Evolutionary conservation across 257 asterid species (phyloP), one percentile per base, ranked within the genome.

Genomic region (Solanum sparsipilum): DNA sequence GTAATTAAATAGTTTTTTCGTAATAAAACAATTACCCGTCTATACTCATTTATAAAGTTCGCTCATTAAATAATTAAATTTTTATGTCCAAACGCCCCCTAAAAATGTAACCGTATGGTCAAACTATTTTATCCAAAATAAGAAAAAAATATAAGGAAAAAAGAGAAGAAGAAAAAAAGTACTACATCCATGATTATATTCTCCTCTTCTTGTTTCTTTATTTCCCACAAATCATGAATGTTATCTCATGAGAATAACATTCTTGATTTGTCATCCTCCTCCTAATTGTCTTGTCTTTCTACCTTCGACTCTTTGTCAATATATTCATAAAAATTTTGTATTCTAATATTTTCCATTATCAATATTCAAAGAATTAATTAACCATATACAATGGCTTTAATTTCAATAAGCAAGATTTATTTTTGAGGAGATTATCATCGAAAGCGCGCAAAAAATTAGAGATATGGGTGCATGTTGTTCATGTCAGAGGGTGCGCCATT

Each of bases 391-490:
- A 85, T 85, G 88, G 13, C 48, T 68, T 21, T 86, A 75, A 71
- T 44, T 23, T 39, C 46, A 23, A 8, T 36, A 52, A 21, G 23
- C 13, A 86, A 65, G 31, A 21, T 86, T 25, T 56, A 27, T 21
- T 86, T 86, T 20, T 71, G 38, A 63, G 87, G 63, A 71, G 79
- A 84, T 86, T 86, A 35, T 72, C 16, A 35, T 74, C 31, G 48
- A n/a, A 74, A 13, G 29, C 29, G 31, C 31, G 18, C 48, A 74
- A 1, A 48, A 44, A 39, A 85, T 36, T 72, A 89, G 89, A 92
- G 12, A 92, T 74, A 74, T 96, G 99, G 99, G 99, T 88, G 94
- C 95, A 70, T 95, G 97, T 82, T 96, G 99, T 90, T 92, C 98
- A 7, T 94, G 99, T 87, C 99, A 94, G 41, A 86, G 89, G 52